Evolutionary conservation across 2,329 filamentous ascomycete genomes (phyloP), one percentile per base, ranked within the genome.

Genomic region (Nothophoma quercina): DNA sequence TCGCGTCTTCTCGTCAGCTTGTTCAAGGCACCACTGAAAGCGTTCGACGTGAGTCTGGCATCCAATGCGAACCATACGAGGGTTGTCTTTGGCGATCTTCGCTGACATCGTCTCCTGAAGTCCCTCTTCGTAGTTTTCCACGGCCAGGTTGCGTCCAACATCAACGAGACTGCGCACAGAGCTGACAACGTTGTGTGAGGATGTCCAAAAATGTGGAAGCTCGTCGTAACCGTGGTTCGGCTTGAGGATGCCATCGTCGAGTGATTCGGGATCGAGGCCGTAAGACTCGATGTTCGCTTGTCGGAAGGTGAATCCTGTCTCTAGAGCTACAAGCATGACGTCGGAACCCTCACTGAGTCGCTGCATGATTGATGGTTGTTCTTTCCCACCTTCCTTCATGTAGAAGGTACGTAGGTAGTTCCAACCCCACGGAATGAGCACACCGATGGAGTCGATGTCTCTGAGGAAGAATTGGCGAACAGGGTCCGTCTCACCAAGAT

Each of bases 191-290:
- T 75, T 76, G 48, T 75, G 68, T 1, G 83, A 85, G 13, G 90
- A 92, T 0, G 93, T 97, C 95, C 95, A 99, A 35, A 93, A 89
- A 54, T 90, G 87, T 0, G 88, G 85, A 7, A 97, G 80, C 9
- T 82, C 84, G 16, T 87, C 82, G 66, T 91, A 93, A 35, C 85
- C 83, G 13, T 81, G 77, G 18, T 72, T 68, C 13, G 68, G 51
- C 34, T 62, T 70, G 5, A 81, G 64, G 13, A 81, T 63, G 35
- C 78, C 77, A 38, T 79, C 75, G 3, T 64, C 51, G 25, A 95
- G 73, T 43, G 83, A 77, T 58, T 92, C 89, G 13, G 83, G 77
- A 15, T 83, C 81, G 4, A 97, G 81, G 2, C 91, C 91, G 69
- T 96, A 98, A 3, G 85, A 75, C 2, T 79, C 76, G 10, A 88